A percentile compares a stretch with the other conserved stretches of the same genome.
Evolutionary conservation across 2,329 filamentous ascomycete species (phyloP).

Genomic region (Geosmithia flava): DNA sequence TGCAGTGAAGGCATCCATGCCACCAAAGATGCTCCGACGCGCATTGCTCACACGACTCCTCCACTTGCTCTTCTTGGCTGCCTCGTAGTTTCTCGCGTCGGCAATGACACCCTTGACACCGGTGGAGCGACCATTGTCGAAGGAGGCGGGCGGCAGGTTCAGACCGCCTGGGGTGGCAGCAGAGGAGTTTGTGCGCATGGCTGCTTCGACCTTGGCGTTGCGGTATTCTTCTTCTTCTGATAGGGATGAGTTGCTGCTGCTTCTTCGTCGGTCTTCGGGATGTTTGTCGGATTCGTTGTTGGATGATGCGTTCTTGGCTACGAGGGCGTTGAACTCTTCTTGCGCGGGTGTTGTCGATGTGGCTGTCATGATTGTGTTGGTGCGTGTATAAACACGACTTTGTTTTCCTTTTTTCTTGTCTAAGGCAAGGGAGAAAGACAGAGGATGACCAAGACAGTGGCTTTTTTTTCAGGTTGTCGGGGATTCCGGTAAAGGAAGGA

Average conservation of each 20-base stretch:
- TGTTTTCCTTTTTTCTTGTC: background rate
- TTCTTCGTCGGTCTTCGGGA: slow-evolving; percentile 33
- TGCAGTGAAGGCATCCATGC: background rate
- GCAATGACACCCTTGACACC: slow-evolving; percentile 82
- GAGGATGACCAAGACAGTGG: background rate
- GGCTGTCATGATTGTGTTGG: slow-evolving; percentile 32
- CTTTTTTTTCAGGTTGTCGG: too few relatives aligned
- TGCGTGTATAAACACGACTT: background rate
- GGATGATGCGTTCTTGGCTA: slow-evolving; percentile 40
- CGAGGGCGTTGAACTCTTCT: slow-evolving; percentile 53
- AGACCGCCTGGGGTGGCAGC: slow-evolving; percentile 26
- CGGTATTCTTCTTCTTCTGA: slow-evolving; percentile 43
- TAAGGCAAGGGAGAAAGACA: background rate
- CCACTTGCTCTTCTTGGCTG: slow-evolving; percentile 46
- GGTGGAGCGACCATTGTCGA: slow-evolving; percentile 59
- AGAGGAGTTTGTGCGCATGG: slow-evolving; percentile 49
- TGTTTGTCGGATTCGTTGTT: slow-evolving; percentile 26
- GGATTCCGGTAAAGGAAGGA: background rate
- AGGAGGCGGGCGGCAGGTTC: slow-evolving; percentile 48
- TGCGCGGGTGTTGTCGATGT: slow-evolving; percentile 48
- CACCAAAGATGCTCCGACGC: slow-evolving; percentile 39
- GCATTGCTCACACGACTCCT: slow-evolving; percentile 37
- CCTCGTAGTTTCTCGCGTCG: slow-evolving; percentile 66
- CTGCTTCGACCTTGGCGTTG: slow-evolving; percentile 44
- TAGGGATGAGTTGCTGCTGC: slow-evolving; percentile 27